Conservation (phyloP, 1,284 basidiomycete genomes). For the Rhizoctonia solani region DNA sequence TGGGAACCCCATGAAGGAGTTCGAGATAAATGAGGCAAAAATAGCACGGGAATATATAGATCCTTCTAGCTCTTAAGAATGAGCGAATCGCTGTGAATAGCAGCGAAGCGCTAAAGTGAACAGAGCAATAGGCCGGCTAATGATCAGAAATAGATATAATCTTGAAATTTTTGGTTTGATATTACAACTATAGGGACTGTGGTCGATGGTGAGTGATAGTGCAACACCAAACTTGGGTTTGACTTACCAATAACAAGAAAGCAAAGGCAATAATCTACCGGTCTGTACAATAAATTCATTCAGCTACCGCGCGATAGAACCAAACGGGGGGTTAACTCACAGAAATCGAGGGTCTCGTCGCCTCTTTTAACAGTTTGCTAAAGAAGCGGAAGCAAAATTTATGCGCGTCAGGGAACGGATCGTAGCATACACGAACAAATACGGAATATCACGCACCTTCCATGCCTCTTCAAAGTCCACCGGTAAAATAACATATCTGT, state of each 20-base stretch:
- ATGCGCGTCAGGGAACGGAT: slow-evolving; percentile 37
- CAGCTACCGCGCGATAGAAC: slow-evolving; percentile 37
- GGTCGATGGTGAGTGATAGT: slow-evolving; percentile 22
- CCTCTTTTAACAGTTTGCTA: slow-evolving; percentile 92
- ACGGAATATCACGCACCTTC: slow-evolving; percentile 74
- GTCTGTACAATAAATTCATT: slow-evolving; percentile 42
- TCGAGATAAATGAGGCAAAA: slow-evolving; percentile 53
- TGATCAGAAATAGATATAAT: slow-evolving; percentile 40
- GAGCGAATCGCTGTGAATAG: slow-evolving; percentile 66
- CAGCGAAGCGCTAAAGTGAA: slow-evolving; percentile 81
- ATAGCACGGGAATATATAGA: slow-evolving; percentile 47
- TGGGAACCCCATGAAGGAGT: slow-evolving; percentile 41
- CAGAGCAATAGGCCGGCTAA: slow-evolving; percentile 42
- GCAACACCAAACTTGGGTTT: not conserved
- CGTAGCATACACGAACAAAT: slow-evolving; percentile 44
- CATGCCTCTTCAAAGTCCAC: slow-evolving; percentile 98
- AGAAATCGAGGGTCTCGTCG: slow-evolving; percentile 95
- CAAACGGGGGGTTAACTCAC: slow-evolving; percentile 55
- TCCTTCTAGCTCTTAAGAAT: slow-evolving; percentile 86
- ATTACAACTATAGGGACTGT: slow-evolving; percentile 24
- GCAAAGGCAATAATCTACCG: slow-evolving; percentile 36
- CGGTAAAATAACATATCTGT: slow-evolving; percentile 96
- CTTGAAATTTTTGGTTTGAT: slow-evolving; percentile 15
- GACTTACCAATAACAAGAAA: slow-evolving; percentile 42
- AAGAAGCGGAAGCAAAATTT: slow-evolving; percentile 41